A percentile compares a stretch with the other conserved stretches of the same genome.
Conservation (phyloP, 306 rosid species). For the Pterocarpus macrocarpus region DNA sequence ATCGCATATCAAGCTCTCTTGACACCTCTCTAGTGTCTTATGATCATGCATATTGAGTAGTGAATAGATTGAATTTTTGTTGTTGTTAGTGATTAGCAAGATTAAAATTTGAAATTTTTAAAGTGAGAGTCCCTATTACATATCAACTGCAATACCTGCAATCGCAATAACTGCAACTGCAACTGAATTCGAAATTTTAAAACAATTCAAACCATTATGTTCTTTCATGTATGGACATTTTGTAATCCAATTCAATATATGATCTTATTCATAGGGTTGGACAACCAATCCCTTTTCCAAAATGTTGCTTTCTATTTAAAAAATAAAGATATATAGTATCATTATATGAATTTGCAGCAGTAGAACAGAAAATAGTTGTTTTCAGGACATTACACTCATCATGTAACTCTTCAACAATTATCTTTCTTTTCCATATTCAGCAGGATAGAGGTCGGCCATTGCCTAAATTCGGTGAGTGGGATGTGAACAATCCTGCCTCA, state of each 20-base stretch:
- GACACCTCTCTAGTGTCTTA: no score
- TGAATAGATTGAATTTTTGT: no score
- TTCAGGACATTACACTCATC: not conserved
- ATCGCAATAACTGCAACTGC: no score
- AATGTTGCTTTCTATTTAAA: not conserved
- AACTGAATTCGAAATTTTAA: no score
- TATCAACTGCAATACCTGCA: no score
- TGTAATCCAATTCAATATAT: slow-evolving; percentile 11
- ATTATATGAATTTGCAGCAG: slow-evolving; percentile 10
- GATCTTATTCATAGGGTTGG: slow-evolving; percentile 16
- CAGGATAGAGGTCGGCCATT: slow-evolving; percentile 71
- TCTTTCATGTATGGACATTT: not conserved
- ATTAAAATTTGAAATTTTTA: no score
- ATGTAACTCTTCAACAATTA: not conserved
- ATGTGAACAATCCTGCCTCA: slow-evolving; percentile 85
- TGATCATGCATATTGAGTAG: no score
- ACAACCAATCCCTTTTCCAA: not conserved
- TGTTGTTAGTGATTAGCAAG: no score
- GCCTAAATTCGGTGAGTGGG: slow-evolving; percentile 96
- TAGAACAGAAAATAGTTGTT: slow-evolving; percentile 1
- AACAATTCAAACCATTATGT: no score
- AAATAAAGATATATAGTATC: not conserved
- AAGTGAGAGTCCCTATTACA: no score
- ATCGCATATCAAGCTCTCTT: no score
- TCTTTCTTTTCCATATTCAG: slow-evolving; percentile 39